Conservation (phyloP, 345 rosid genomes). For the Syzygium aromaticum region DNA sequence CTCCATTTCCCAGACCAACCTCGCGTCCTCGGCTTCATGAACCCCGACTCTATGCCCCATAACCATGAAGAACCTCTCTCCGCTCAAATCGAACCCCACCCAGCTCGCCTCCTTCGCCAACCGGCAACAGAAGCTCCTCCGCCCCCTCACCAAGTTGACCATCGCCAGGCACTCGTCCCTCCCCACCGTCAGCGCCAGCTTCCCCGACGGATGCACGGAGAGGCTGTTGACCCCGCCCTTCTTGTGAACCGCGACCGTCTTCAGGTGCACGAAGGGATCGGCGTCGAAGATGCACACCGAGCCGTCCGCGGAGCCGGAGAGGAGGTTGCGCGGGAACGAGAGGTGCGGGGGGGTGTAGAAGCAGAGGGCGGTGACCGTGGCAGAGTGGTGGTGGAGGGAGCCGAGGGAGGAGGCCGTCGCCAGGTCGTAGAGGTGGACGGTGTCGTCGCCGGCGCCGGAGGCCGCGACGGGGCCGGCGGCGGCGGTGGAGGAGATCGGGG, state of each 20-base stretch:
- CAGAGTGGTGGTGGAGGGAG: conserved; percentile 55
- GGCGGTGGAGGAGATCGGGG: conserved; percentile 73
- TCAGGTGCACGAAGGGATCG: conserved; percentile 75
- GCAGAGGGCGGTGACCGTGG: conserved; percentile 68
- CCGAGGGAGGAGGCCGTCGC: conserved; percentile 82
- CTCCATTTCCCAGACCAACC: conserved; percentile 51
- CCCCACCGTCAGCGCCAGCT: conserved; percentile 70
- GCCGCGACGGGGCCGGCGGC: conserved; percentile 78
- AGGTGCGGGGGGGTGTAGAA: conserved; percentile 69
- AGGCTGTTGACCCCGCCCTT: conserved; percentile 60
- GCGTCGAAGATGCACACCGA: conserved; percentile 76
- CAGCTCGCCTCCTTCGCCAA: conserved; percentile 62
- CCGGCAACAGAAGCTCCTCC: conserved; percentile 60
- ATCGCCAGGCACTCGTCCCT: conserved; percentile 79
- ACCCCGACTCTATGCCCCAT: conserved; percentile 48
- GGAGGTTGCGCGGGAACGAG: conserved; percentile 79
- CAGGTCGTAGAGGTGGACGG: conserved; percentile 81
- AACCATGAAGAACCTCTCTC: conserved; percentile 72
- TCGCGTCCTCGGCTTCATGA: conserved; percentile 87
- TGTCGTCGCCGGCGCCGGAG: conserved; percentile 74
- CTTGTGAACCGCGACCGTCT: conserved; percentile 56
- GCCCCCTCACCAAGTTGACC: conserved; percentile 86
- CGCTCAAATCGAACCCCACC: conserved; percentile 47
- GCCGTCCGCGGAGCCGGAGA: conserved; percentile 81
- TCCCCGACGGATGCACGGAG: conserved; percentile 74